Conservation (phyloP, 2,329 filamentous ascomycete species). For the Verticillium albo-atrum region DNA sequence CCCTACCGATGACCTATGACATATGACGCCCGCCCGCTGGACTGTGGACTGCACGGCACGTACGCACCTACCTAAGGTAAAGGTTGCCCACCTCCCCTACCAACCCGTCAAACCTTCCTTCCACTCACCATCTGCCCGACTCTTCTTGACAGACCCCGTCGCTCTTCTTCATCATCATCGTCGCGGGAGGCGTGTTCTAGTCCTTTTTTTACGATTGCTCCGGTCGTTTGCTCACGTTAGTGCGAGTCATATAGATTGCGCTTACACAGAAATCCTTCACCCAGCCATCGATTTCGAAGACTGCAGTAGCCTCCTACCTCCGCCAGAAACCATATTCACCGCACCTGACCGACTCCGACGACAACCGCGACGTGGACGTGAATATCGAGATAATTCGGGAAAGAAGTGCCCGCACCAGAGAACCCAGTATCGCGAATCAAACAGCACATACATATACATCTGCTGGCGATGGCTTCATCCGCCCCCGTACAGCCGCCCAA, state of each 20-base stretch:
- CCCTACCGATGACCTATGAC: background rate
- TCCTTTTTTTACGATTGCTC: background rate
- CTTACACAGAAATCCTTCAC: background rate
- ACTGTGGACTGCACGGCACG: background rate
- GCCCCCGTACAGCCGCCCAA: constrained; percentile 9
- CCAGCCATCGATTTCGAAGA: background rate
- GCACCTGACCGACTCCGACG: background rate
- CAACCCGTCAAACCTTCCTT: background rate
- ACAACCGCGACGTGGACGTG: background rate
- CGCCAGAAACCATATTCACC: background rate
- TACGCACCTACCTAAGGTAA: background rate
- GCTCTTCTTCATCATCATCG: background rate
- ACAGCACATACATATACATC: background rate
- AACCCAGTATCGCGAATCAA: background rate
- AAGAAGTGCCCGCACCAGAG: no score
- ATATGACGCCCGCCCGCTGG: background rate
- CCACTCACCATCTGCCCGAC: background rate
- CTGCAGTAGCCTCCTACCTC: background rate
- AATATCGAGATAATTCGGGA: background rate
- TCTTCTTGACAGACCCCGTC: background rate
- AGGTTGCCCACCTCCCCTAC: background rate
- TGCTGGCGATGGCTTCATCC: constrained; percentile 11
- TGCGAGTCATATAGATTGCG: background rate
- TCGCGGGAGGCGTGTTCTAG: background rate
- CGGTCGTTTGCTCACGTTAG: background rate